phyloP scores from a whole-genome alignment of 225 moss, liverwort and hornwort genomes.

The Marchantia paleacea region DNA sequence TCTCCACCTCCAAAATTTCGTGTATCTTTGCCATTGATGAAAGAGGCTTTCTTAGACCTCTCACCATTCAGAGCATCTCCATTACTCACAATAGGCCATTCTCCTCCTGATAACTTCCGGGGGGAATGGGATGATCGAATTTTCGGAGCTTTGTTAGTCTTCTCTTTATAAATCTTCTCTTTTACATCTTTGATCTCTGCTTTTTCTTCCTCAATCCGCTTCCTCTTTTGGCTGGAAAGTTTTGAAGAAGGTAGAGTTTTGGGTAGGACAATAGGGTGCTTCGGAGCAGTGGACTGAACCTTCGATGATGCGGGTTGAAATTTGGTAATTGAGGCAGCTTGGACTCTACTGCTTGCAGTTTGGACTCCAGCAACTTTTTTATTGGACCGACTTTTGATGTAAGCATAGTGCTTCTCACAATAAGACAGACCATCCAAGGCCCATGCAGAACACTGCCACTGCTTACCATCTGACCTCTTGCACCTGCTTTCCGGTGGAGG shows the following conservation, averaged over 20 bases:
- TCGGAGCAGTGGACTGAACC: background rate
- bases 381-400: conserved; percentile 31
- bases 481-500: conserved; percentile 49
- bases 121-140: conserved; percentile 8
- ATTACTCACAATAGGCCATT: conserved; percentile 6
- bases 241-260: background rate
- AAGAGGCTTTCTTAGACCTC: background rate
- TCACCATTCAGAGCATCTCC: conserved; percentile 18
- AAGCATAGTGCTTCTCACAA: conserved; percentile 58
- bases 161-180: conserved; percentile 19
- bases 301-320: background rate
- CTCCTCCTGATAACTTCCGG: conserved; percentile 13
- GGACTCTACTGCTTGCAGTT: conserved; percentile 4
- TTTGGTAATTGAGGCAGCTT: background rate
- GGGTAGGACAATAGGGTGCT: background rate
- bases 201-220: conserved; percentile 21
- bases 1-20: conserved; percentile 18
- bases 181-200: conserved; percentile 18
- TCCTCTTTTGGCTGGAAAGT: conserved; percentile 25
- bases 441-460: conserved; percentile 53
- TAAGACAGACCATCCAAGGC: conserved; percentile 37
- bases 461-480: conserved; percentile 71
- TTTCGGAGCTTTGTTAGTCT: conserved; percentile 23
- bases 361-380: background rate
- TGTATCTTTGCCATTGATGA: conserved; percentile 20